Percentiles rank a stretch among this genome's conserved stretches.
Conservation (phyloP, 805 yeast species). For the Ogataea polymorpha region DNA sequence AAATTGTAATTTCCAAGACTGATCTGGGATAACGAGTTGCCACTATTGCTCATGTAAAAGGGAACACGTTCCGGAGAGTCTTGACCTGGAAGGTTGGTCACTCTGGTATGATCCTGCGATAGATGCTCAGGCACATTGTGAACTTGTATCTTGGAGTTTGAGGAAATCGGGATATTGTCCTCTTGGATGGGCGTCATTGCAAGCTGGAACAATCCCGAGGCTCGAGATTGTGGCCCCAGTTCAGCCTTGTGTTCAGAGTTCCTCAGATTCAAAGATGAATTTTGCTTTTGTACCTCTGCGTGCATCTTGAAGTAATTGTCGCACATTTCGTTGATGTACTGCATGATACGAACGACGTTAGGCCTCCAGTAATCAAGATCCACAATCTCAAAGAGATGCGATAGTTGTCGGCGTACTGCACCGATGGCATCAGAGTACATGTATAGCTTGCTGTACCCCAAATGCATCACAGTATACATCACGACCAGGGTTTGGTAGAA, state of each 20-base stretch:
- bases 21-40: conserved; percentile 20
- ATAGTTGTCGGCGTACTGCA: conserved; percentile 26
- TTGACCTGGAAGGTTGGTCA: not conserved
- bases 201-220: conserved; percentile 8
- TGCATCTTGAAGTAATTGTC: conserved; percentile 28
- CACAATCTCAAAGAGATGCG: conserved; percentile 29
- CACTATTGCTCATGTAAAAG: conserved; percentile 10
- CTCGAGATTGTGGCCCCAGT: not conserved
- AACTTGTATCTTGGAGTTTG: conserved; percentile 14
- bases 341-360: conserved; percentile 31
- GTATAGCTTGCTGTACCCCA: conserved; percentile 34
- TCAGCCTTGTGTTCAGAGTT: not conserved
- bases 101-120: not conserved
- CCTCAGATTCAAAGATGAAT: not conserved
- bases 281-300: conserved; percentile 5
- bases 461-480: conserved; percentile 45
- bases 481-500: conserved; percentile 52
- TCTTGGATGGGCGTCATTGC: conserved; percentile 15
- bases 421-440: conserved; percentile 27
- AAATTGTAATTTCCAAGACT: conserved; percentile 21
- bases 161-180: conserved; percentile 6
- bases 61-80: conserved; percentile 2
- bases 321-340: conserved; percentile 32
- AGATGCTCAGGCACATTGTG: conserved; percentile 22
- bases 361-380: conserved; percentile 29